A percentile compares a stretch with the other conserved stretches of the same genome.
These are phyloP conservation scores for Poa pratensis DNA, from an alignment of 176 grass and related monocot species.

Conservation along the genomic window DNA sequence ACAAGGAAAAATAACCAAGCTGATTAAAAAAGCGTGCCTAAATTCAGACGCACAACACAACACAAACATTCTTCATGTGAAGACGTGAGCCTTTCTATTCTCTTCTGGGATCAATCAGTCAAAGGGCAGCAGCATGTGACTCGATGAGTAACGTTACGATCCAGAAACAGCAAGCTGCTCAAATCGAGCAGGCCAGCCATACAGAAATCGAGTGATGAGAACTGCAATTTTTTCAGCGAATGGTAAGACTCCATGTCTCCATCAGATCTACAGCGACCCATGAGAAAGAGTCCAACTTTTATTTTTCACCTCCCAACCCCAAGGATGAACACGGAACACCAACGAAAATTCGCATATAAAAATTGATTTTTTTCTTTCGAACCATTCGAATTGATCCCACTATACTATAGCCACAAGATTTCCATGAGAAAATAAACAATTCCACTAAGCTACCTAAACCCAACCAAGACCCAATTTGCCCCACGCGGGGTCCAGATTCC, in stretches of 20 bases:
- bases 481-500: conserved; percentile 3
- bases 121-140: conserved; percentile 31
- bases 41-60: conserved; percentile 43
- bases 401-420: conserved; percentile 27
- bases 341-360: conserved; percentile 18
- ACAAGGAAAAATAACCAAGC: neutral
- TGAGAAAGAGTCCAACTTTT: conserved; percentile 16
- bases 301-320: conserved; percentile 17
- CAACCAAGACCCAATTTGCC: conserved; percentile 47
- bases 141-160: neutral
- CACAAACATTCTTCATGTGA: conserved; percentile 51
- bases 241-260: neutral
- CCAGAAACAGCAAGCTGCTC: conserved; percentile 35
- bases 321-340: conserved; percentile 50
- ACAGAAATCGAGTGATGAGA: conserved; percentile 30
- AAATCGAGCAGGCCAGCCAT: neutral
- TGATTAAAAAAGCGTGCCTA: neutral
- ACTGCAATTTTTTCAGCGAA: neutral
- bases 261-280: conserved; percentile 39
- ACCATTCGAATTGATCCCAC: conserved; percentile 25
- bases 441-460: conserved; percentile 34
- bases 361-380: neutral
- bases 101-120: conserved; percentile 35
- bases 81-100: conserved; percentile 30
- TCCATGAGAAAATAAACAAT: conserved; percentile 1